Conservation (phyloP, 352 stramenopile species). For the Globisporangium ultimum region DNA sequence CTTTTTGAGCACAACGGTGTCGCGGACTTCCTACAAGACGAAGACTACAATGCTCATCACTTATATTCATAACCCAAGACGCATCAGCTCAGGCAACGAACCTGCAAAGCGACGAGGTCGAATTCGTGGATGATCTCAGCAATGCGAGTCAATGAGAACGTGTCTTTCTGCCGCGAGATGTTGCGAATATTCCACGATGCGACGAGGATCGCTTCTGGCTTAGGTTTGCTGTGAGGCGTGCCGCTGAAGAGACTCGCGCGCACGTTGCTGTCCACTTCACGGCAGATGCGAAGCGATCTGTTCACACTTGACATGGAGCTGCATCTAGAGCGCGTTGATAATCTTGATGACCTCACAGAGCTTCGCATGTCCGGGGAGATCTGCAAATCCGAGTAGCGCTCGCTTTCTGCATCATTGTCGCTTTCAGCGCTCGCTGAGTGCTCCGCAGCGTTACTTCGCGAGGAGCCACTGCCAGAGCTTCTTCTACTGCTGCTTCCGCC, state of each 20-base stretch:
- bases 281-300: conserved; percentile 18
- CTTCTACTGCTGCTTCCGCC: background rate
- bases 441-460: background rate
- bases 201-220: conserved; percentile 27
- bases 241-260: conserved; percentile 30
- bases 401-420: background rate
- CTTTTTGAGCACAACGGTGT: conserved; percentile 54
- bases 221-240: background rate
- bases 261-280: conserved; percentile 29
- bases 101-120: conserved; percentile 64
- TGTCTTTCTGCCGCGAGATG: conserved; percentile 45
- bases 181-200: conserved; percentile 80
- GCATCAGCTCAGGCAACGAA: conserved; percentile 1
- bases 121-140: conserved; percentile 46
- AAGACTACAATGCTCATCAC: too few relatives aligned
- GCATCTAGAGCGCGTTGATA: background rate
- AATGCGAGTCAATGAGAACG: conserved; percentile 39
- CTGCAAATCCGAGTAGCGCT: background rate
- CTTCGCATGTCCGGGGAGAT: background rate
- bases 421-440: background rate
- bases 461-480: background rate
- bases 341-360: too few relatives aligned
- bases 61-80: background rate
- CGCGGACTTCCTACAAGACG: conserved; percentile 43
- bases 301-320: background rate